Evolutionary conservation across 2,329 filamentous ascomycete species (phyloP).

Genomic region (Plenodomus biglobosus): DNA sequence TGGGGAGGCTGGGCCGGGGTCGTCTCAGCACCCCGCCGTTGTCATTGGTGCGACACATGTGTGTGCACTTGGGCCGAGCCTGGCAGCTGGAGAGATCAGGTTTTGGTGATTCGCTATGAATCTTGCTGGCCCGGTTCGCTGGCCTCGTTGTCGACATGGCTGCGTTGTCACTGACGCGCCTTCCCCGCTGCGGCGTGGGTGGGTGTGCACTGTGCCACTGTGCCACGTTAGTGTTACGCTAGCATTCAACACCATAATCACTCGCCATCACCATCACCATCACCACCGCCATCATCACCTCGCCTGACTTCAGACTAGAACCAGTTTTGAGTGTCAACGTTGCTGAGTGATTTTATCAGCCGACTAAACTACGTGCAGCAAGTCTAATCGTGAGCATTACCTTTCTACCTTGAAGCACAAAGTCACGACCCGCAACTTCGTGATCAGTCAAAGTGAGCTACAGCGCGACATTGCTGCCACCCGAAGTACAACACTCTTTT

Average conservation of each 20-base stretch:
- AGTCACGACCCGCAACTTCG: too few relatives aligned
- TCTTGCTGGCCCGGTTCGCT: neutral
- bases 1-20: conserved; percentile 35
- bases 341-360: too few relatives aligned
- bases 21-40: conserved; percentile 21
- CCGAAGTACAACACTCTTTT: too few relatives aligned
- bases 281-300: neutral
- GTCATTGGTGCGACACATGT: conserved; percentile 28
- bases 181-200: conserved; percentile 8
- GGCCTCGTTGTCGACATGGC: neutral
- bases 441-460: too few relatives aligned
- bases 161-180: conserved; percentile 12
- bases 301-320: too few relatives aligned
- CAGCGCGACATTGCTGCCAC: too few relatives aligned
- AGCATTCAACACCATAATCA: neutral
- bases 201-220: neutral
- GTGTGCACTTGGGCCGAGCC: conserved; percentile 4
- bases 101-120: conserved; percentile 1
- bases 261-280: neutral
- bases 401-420: too few relatives aligned
- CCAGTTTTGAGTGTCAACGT: too few relatives aligned
- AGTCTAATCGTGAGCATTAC: too few relatives aligned
- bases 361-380: too few relatives aligned
- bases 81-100: conserved; percentile 7
- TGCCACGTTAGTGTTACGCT: neutral